phyloP scores from a whole-genome alignment of 306 rosid species.

The Abrus pulchellus region DNA sequence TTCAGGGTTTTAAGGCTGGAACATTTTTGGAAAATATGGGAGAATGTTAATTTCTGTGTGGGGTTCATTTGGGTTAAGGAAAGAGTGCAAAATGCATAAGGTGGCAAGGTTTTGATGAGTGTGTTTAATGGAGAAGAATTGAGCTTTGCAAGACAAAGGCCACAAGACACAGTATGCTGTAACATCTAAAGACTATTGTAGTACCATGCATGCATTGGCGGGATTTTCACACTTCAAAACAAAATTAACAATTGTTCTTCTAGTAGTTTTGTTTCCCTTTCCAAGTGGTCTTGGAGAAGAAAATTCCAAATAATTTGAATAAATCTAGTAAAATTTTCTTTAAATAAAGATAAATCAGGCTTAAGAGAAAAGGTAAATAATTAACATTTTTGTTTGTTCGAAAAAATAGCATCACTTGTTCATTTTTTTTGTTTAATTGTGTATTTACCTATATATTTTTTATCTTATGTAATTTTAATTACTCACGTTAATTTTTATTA shows the following conservation, averaged over 20 bases:
- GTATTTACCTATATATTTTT: too few species aligned
- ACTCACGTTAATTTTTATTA: too few species aligned
- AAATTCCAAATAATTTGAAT: neutral
- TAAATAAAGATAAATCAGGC: neutral
- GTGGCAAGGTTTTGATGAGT: neutral
- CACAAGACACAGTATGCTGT: conserved; percentile 42
- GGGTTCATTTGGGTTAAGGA: conserved; percentile 50
- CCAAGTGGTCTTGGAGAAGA: neutral
- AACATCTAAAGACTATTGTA: conserved; percentile 35
- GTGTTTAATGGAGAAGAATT: conserved; percentile 30
- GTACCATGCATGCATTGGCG: conserved; percentile 35
- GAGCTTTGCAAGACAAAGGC: conserved; percentile 37
- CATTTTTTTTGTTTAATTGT: too few species aligned
- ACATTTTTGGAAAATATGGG: conserved; percentile 81
- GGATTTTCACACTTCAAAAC: conserved; percentile 37
- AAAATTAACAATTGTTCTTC: neutral
- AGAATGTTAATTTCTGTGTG: conserved; percentile 66
- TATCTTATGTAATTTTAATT: too few species aligned
- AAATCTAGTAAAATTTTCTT: neutral
- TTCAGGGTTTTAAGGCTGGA: conserved; percentile 58
- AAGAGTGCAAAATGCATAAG: conserved; percentile 48
- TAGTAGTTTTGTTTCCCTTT: neutral
- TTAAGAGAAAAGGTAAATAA: neutral
- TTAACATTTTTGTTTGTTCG: neutral
- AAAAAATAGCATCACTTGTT: too few species aligned